phyloP scores from a whole-genome alignment of 192 early-diverging fungal species.

The Radiomyces spectabilis region DNA sequence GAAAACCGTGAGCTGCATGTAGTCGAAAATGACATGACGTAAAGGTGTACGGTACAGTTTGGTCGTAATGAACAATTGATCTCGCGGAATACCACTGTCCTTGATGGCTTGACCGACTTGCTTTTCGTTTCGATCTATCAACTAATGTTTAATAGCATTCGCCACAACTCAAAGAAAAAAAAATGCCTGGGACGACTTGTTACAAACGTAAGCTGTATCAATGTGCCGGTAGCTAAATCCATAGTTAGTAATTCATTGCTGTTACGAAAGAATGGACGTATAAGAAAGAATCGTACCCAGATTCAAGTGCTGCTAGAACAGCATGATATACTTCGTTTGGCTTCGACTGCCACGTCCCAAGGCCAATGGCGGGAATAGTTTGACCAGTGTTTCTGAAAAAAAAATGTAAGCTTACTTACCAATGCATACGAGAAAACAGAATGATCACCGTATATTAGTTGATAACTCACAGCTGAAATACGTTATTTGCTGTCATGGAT shows the following conservation, averaged over 20 bases:
- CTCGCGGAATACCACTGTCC: conserved; percentile 51
- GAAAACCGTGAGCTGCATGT: too few species aligned
- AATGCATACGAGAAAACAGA: too few species aligned
- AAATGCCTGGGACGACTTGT: not conserved
- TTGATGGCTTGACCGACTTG: conserved; percentile 72
- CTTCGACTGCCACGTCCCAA: conserved; percentile 53
- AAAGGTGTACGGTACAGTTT: too few species aligned
- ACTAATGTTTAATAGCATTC: not conserved
- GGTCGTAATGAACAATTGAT: conserved; percentile 70
- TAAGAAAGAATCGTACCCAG: conserved; percentile 41
- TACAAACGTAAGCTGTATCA: conserved; percentile 27
- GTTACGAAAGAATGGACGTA: not conserved
- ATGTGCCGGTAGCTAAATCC: conserved; percentile 23
- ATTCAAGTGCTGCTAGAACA: conserved; percentile 53
- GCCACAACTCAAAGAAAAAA: not conserved
- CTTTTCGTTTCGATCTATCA: conserved; percentile 63
- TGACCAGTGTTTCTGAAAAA: conserved; percentile 54
- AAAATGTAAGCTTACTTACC: too few species aligned
- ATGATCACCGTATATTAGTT: too few species aligned
- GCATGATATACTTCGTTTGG: conserved; percentile 49
- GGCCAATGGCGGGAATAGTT: conserved; percentile 43
- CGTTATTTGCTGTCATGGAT: too few species aligned
- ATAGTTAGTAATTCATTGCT: too few species aligned
- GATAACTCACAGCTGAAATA: too few species aligned
- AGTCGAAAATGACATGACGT: too few species aligned